phyloP scores from a whole-genome alignment of 345 rosid species.

The Aquilaria yunnanensis region DNA sequence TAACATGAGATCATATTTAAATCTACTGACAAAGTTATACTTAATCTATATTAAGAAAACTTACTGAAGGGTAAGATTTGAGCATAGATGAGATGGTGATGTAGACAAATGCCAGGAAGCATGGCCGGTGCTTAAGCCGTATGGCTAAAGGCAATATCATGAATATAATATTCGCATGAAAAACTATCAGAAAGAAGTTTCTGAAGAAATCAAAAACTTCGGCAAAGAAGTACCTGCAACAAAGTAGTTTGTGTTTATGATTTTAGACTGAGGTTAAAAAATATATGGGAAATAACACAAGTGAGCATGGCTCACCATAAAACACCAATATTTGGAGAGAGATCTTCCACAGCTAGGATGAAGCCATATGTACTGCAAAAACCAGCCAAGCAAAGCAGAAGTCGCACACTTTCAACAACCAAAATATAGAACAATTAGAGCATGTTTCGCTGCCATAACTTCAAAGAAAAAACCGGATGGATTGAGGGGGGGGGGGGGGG shows the following conservation, averaged over 20 bases:
- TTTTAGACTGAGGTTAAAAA: conserved; percentile 3
- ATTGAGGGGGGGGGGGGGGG: too few species aligned
- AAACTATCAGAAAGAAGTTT: conserved; percentile 84
- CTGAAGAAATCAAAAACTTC: conserved; percentile 91
- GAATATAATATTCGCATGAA: conserved; percentile 72
- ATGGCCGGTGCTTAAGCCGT: conserved; percentile 79
- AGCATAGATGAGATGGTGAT: conserved; percentile 75
- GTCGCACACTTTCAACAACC: conserved; percentile 3
- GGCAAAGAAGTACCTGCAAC: conserved; percentile 92
- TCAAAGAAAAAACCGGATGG: too few species aligned
- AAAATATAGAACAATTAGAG: neutral
- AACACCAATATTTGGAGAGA: conserved; percentile 91
- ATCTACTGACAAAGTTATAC: neutral
- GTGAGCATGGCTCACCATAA: conserved; percentile 51
- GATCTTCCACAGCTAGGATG: conserved; percentile 87
- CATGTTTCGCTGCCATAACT: neutral
- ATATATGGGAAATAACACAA: conserved; percentile 1
- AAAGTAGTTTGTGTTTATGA: conserved; percentile 11
- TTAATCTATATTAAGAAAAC: conserved; percentile 12
- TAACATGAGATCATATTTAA: neutral
- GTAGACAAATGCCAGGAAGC: conserved; percentile 87
- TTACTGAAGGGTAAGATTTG: conserved; percentile 93
- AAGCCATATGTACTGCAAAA: conserved; percentile 84
- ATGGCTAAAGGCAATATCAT: conserved; percentile 86
- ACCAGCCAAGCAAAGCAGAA: conserved; percentile 7